Evolutionary conservation across 23 red algal genomes (phyloP).

Genomic region (Gracilaria vermiculophylla): DNA sequence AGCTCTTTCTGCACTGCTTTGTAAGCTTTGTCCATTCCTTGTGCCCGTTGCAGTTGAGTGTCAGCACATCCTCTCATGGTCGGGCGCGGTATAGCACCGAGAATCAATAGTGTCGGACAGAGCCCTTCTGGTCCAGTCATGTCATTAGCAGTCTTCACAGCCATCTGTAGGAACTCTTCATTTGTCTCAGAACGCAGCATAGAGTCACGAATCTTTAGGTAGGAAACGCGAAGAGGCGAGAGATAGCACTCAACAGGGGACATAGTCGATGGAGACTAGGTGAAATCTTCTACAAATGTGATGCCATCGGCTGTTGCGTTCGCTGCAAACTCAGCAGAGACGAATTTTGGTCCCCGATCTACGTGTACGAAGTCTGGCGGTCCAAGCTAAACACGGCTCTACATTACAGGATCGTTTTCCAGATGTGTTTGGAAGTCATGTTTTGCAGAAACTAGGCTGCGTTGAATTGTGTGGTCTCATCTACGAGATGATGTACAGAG

Average conservation of each 20-base stretch:
- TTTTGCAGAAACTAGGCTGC: not conserved
- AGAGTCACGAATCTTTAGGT: not conserved
- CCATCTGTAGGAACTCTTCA: conserved; percentile 5
- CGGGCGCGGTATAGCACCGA: not conserved
- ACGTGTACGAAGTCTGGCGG: conserved; percentile 21
- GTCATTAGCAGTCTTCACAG: not conserved
- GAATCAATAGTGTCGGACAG: not conserved
- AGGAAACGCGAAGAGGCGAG: not conserved
- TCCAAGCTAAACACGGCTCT: not conserved
- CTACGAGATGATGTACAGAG: not conserved
- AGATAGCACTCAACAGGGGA: conserved; percentile 15
- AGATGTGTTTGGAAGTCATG: not conserved
- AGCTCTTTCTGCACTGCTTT: not conserved
- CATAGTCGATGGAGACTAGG: conserved; percentile 6
- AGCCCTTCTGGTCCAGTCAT: conserved; percentile 16
- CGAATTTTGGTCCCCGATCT: conserved; percentile 13
- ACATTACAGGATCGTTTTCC: conserved; percentile 2
- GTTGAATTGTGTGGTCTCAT: conserved; percentile 22
- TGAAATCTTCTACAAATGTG: not conserved
- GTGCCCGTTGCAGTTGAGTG: not conserved
- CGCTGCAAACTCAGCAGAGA: not conserved
- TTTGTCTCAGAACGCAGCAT: not conserved
- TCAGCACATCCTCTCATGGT: not conserved
- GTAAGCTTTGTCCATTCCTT: not conserved
- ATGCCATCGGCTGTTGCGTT: not conserved